Conservation (phyloP, 257 asterid genomes). For the Perilla frutescens region DNA sequence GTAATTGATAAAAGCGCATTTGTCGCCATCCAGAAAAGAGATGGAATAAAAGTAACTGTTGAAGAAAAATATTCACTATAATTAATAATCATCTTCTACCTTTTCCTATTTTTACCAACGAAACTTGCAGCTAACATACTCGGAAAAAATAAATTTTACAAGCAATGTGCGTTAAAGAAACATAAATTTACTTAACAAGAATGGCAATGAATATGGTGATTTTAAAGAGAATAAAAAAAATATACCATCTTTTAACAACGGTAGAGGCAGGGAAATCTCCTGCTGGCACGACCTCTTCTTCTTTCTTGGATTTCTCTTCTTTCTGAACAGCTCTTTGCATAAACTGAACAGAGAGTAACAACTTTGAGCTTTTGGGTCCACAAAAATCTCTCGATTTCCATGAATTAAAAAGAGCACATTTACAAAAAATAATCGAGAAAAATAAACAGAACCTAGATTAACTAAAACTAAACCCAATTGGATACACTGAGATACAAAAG, state of each 20-base stretch:
- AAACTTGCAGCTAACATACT: constrained; percentile 2
- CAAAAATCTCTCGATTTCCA: constrained; percentile 18
- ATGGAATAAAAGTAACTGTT: not conserved
- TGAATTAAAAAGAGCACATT: constrained; percentile 4
- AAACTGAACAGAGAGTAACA: constrained; percentile 56
- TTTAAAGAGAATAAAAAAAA: not conserved
- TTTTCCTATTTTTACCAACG: not conserved
- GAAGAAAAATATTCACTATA: not conserved
- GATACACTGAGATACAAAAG: not conserved
- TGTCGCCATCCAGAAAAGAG: not conserved
- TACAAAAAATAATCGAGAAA: not conserved
- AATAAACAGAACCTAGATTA: constrained; percentile 6
- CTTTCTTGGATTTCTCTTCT: constrained; percentile 61
- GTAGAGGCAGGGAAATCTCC: constrained; percentile 57
- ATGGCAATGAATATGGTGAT: not conserved
- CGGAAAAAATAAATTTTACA: not conserved
- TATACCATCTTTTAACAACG: constrained; percentile 70
- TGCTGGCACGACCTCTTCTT: constrained; percentile 53
- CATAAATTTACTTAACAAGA: not conserved
- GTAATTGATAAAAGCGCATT: not conserved
- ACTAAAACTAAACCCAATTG: constrained; percentile 22
- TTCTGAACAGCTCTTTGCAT: constrained; percentile 88
- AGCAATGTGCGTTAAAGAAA: not conserved
- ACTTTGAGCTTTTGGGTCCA: constrained; percentile 8
- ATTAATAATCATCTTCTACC: not conserved